phyloP scores from a whole-genome alignment of 2,329 filamentous ascomycete genomes.

The Aspergillus eucalypticola region DNA sequence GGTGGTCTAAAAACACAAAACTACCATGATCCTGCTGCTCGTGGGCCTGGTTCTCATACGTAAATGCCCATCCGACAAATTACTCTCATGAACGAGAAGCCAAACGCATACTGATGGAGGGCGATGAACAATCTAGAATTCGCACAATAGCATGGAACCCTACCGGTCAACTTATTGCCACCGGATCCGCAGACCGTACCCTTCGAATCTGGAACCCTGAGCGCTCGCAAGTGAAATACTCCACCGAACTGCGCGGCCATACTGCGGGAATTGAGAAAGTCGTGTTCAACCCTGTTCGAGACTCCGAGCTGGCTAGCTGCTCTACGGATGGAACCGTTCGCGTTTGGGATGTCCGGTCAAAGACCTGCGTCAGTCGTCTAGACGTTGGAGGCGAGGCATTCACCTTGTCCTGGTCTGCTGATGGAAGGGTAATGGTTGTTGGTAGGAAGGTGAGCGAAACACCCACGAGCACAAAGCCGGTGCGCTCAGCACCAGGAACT shows the following conservation, averaged over 20 bases:
- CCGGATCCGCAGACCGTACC: constrained; percentile 82
- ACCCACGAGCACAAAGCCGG: background rate
- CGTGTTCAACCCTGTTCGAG: constrained; percentile 51
- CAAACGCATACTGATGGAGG: constrained; percentile 7
- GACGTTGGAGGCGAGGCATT: constrained; percentile 54
- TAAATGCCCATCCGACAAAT: constrained; percentile 39
- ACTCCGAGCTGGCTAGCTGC: constrained; percentile 53
- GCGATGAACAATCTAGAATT: constrained; percentile 52
- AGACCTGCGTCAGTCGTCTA: constrained; percentile 49
- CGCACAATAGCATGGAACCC: constrained; percentile 89
- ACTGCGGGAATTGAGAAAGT: constrained; percentile 51
- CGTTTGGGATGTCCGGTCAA: constrained; percentile 54
- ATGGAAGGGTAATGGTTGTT: constrained; percentile 49
- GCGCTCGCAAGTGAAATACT: constrained; percentile 48
- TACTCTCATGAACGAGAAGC: background rate
- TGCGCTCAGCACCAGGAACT: background rate
- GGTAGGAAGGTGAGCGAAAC: constrained; percentile 48
- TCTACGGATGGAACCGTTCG: constrained; percentile 52
- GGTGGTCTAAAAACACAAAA: constrained; percentile 67
- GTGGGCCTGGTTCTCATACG: constrained; percentile 59
- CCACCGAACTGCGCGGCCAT: constrained; percentile 52
- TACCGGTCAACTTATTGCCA: constrained; percentile 78
- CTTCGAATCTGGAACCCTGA: constrained; percentile 86
- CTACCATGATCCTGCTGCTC: constrained; percentile 64
- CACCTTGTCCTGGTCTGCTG: constrained; percentile 50